phyloP scores from a whole-genome alignment of 805 yeast species.

The Metschnikowia gelsemii region DNA sequence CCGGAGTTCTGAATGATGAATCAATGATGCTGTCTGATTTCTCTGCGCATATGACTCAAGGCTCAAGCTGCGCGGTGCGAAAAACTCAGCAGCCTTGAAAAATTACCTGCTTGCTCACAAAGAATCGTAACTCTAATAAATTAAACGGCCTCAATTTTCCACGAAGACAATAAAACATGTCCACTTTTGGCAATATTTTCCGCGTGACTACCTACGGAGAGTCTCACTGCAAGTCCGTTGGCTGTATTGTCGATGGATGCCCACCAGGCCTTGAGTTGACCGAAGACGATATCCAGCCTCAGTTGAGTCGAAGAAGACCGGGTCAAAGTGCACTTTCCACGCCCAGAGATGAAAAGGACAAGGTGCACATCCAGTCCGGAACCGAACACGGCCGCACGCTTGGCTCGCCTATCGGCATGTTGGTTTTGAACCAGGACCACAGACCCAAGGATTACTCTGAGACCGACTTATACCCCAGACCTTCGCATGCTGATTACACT shows the following conservation, averaged over 20 bases:
- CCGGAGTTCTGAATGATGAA: too few relatives aligned
- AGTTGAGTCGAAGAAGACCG: constrained; percentile 94
- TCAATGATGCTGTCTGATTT: constrained; percentile 1
- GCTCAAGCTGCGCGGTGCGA: constrained; percentile 5
- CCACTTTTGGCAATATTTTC: constrained; percentile 42
- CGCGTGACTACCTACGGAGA: constrained; percentile 95
- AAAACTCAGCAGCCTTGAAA: constrained; percentile 8
- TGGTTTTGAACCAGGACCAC: constrained; percentile 91
- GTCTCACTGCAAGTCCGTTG: constrained; percentile 95
- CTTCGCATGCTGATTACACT: constrained; percentile 97
- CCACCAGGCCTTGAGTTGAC: constrained; percentile 90
- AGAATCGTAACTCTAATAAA: too few relatives aligned
- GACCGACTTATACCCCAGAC: constrained; percentile 94
- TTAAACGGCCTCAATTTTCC: neutral
- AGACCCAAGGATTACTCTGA: constrained; percentile 95
- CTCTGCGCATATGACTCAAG: constrained; percentile 10
- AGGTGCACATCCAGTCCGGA: constrained; percentile 91
- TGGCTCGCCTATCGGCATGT: constrained; percentile 95
- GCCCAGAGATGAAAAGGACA: constrained; percentile 94
- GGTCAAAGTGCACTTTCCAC: constrained; percentile 92
- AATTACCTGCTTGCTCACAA: constrained; percentile 2
- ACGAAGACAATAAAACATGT: constrained; percentile 27
- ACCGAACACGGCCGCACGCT: constrained; percentile 86
- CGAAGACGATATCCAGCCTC: constrained; percentile 92
- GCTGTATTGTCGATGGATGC: constrained; percentile 97